A percentile compares a stretch with the other conserved stretches of the same genome.
phyloP scores from a whole-genome alignment of 495 filamentous ascomycete genomes.

The Podospora sp. region DNA sequence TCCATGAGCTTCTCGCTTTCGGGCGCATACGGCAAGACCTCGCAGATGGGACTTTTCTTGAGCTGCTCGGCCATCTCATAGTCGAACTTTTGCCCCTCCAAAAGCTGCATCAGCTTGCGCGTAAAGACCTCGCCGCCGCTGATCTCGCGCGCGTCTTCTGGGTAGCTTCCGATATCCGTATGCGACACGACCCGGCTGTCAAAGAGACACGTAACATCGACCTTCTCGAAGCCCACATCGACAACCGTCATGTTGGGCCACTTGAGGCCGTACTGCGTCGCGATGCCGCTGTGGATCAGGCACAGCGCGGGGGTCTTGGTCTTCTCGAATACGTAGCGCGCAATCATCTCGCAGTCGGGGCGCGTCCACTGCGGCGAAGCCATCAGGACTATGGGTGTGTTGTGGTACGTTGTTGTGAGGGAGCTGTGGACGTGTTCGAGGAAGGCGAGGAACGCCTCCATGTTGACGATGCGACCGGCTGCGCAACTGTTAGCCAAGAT shows the following conservation, averaged over 20 bases:
- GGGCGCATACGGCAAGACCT: constrained; percentile 72
- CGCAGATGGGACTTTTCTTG: constrained; percentile 85
- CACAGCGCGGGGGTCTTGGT: constrained; percentile 91
- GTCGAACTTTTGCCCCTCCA: constrained; percentile 70
- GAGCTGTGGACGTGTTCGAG: constrained; percentile 84
- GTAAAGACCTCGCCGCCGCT: constrained; percentile 92
- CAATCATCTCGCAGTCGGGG: constrained; percentile 76
- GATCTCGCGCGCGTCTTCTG: constrained; percentile 62
- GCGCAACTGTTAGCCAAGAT: not conserved
- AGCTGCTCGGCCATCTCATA: constrained; percentile 93
- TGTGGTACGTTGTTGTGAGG: constrained; percentile 85
- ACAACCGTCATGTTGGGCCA: constrained; percentile 75
- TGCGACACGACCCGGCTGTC: constrained; percentile 66
- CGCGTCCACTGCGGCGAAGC: constrained; percentile 83
- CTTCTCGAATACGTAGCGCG: constrained; percentile 94
- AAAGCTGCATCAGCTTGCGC: constrained; percentile 65
- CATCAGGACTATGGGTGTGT: constrained; percentile 86
- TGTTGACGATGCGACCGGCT: constrained; percentile 82
- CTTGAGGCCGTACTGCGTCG: constrained; percentile 82
- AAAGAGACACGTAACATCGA: constrained; percentile 83
- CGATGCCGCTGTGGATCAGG: constrained; percentile 81
- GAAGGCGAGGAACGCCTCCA: constrained; percentile 89
- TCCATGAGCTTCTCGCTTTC: constrained; percentile 58
- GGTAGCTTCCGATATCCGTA: constrained; percentile 46
- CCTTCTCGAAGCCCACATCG: constrained; percentile 88